Evolutionary conservation across 441 rosid genomes (phyloP), one percentile per base, ranked within the genome.

Genomic region (Brassica balearica): DNA sequence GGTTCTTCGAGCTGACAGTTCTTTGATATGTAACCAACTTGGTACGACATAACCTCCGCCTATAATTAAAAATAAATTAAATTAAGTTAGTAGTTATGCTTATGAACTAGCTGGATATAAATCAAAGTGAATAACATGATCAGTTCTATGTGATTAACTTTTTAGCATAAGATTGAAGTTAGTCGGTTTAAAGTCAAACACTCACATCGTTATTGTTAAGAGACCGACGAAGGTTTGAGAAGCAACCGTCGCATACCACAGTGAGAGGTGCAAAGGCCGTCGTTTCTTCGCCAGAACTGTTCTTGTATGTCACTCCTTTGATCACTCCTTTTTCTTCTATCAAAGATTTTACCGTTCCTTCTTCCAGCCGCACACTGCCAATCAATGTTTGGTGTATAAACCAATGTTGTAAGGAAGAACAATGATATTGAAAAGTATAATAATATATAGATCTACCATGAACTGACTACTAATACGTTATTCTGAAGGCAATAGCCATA

Each of bases 201-300:
- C 83, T 79, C 53, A 92, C 97, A 90, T 84, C 88, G 6, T 91
- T 88, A 9, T 86, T 84, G 80, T 88, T 88, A 10, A 93, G 89
- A 73, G 89, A 85, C 56, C 89, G 89, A 3, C 91, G 87, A 72
- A 91, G 82, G 77, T 90, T 91, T 1, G 95, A 91, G 76, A 89
- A 92, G 87, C 94, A 91, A 59, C 97, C 97, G 38, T 92, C 92
- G 67, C 92, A 92, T 6, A 92, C 93, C 62, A 91, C 80, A 11
- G 96, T 91, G 36, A 92, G 92, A 69, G 97, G 93, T 62, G 96
- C 95, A 62, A 76, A 85, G 23, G 85, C 87, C 38, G 76, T 79
- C 41, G 70, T 76, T 77, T 87, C 90, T 80, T 86, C 80, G 8
- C 90, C 89, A 66, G 75, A 75, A 3, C 14, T 91, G 20, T 86